Conservation (phyloP, 2,329 filamentous ascomycete species). For the Neonectria ditissima region DNA sequence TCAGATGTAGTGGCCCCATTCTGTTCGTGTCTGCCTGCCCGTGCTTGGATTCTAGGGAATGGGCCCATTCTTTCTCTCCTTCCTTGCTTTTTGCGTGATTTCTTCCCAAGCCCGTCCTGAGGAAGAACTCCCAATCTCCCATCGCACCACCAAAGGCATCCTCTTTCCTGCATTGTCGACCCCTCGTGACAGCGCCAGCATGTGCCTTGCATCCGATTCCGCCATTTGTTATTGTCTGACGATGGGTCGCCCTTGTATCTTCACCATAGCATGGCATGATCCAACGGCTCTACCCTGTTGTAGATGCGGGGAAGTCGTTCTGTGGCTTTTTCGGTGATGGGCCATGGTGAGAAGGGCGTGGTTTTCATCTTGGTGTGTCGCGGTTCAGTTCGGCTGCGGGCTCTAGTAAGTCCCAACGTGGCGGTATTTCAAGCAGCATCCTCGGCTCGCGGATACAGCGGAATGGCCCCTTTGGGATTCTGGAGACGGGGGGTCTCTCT, state of each 20-base stretch:
- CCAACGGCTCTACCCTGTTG: background rate
- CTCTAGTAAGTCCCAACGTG: no score
- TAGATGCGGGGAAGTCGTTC: constrained; percentile 1
- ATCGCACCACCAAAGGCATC: background rate
- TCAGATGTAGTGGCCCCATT: background rate
- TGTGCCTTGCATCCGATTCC: no score
- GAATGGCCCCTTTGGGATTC: background rate
- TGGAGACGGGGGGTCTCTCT: background rate
- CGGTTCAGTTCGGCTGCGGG: no score
- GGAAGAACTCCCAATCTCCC: no score
- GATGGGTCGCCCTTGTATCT: no score
- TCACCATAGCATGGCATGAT: constrained; percentile 14
- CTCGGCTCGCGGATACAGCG: background rate
- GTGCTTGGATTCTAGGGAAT: background rate
- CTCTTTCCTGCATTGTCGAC: no score
- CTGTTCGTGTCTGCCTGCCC: background rate
- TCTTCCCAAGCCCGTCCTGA: background rate
- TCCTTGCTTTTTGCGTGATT: background rate
- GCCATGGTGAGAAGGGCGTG: no score
- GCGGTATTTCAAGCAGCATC: background rate
- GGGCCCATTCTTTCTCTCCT: background rate
- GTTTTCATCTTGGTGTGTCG: background rate
- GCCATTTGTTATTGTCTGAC: no score
- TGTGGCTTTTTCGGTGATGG: background rate
- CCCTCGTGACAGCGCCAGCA: no score